Evolutionary conservation across 73 alveolate species (phyloP).

Genomic region (Breviolum minutum): DNA sequence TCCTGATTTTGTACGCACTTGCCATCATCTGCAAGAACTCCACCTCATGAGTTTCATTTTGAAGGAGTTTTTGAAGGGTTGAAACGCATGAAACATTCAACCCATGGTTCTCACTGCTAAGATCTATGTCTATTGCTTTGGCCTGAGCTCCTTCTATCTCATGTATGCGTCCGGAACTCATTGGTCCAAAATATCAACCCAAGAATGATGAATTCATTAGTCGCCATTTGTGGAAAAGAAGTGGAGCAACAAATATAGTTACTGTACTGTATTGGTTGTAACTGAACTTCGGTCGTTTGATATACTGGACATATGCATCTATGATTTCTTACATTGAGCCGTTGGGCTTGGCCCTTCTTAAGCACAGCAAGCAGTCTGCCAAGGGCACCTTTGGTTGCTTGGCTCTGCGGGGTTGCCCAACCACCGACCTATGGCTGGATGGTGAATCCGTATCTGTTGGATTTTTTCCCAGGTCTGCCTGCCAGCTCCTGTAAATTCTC

Average conservation of each 20-base stretch:
- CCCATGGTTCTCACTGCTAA: not conserved
- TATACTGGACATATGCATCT: no score
- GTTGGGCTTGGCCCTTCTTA: not conserved
- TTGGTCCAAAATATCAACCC: no score
- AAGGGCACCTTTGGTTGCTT: slow-evolving; percentile 5
- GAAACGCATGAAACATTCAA: no score
- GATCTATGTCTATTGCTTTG: slow-evolving; percentile 74
- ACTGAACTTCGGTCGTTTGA: not conserved
- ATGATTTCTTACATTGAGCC: not conserved
- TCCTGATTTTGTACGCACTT: no score
- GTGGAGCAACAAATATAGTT: not conserved
- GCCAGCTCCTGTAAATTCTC: no score
- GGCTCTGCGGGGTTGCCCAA: not conserved
- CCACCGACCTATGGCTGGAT: not conserved
- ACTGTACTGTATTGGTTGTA: no score
- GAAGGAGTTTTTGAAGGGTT: not conserved
- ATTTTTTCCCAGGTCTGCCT: no score
- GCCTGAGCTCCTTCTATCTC: slow-evolving; percentile 85
- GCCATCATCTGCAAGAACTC: no score
- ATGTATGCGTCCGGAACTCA: slow-evolving; percentile 67
- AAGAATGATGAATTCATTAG: no score
- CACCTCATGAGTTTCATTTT: no score
- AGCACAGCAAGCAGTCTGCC: not conserved
- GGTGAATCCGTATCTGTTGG: not conserved
- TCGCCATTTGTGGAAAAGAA: no score